Evolutionary conservation across 192 early-diverging fungal species (phyloP), one percentile per base, ranked within the genome.

Genomic region (Jimgerdemannia lactiflua): DNA sequence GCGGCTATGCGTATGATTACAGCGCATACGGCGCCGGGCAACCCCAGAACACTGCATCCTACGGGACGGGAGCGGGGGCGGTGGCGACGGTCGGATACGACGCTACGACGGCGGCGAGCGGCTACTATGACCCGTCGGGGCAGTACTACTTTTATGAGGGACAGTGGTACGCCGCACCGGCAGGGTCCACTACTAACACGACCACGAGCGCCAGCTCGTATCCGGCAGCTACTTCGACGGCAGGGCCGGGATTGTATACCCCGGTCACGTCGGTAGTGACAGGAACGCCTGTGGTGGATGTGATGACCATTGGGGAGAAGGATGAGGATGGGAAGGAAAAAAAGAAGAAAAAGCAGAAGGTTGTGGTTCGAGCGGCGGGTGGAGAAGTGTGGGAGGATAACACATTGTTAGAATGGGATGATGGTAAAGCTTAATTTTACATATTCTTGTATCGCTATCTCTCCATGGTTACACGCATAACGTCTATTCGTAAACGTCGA

Each of bases 311-410:
- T 14, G 71, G 70, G 14, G 66, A 59, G 17, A 78, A 78, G 66
- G 66, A 64, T 17, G 75, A 75, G 29, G 70, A 75, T 39, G 84
- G 80, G 59, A 74, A 82, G 40, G 78, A 78, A 14, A 77, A 78
- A 41, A 86, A 86, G 71, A 85, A 77, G 70, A 70, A 68, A 40
- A 93, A 92, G 78, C 87, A 89, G 67, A 91, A 89, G 63, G 87
- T 88, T 17, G 82, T 93, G 4, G 77, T 97, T 42, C 83, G 97
- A 43, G 88, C 90, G 44, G 97, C 95, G 0, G 97, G 95, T 69
- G 97, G 97, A 19, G 91, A 96, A 78, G 88, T 92, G 40, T 99
- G 97, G 97, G 95, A 98, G 75, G 97, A 99, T 74, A 72, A 86
- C 19, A 91, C 94, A 6, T 79, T 99, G 64, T 83, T 88, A 65